Conservation (phyloP, 192 early-diverging fungal species). For the Funneliformis geosporum region DNA sequence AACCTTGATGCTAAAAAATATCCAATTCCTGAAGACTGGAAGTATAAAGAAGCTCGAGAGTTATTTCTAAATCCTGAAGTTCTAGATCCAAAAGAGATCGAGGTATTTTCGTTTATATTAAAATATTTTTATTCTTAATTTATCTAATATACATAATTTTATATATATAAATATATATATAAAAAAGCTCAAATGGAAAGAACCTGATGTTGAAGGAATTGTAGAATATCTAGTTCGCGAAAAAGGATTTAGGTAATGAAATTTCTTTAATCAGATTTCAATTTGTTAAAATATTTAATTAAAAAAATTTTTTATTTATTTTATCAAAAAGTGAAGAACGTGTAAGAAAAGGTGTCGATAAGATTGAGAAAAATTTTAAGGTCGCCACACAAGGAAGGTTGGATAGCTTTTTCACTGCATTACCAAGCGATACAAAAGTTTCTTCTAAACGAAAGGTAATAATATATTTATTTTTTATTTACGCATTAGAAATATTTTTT, state of each 20-base stretch:
- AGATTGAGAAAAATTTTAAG: slow-evolving; percentile 74
- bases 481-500: neutral
- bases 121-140: slow-evolving; percentile 14
- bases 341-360: slow-evolving; percentile 76
- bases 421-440: slow-evolving; percentile 35
- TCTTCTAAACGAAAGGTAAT: slow-evolving; percentile 46
- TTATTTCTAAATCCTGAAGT: slow-evolving; percentile 86
- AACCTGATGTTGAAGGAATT: slow-evolving; percentile 77
- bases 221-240: slow-evolving; percentile 90
- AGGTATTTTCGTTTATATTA: slow-evolving; percentile 50
- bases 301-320: neutral
- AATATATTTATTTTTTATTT: neutral
- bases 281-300: neutral
- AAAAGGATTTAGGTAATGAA: slow-evolving; percentile 86
- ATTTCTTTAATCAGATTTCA: neutral
- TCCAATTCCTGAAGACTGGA: slow-evolving; percentile 86
- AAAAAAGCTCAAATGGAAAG: slow-evolving; percentile 67
- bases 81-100: slow-evolving; percentile 61
- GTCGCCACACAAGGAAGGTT: slow-evolving; percentile 88
- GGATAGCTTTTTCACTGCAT: slow-evolving; percentile 84
- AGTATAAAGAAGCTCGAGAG: slow-evolving; percentile 83
- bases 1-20: slow-evolving; percentile 78
- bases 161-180: too few relatives aligned
- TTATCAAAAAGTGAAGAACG: slow-evolving; percentile 74
- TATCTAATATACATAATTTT: neutral